A percentile compares a stretch with the other conserved stretches of the same genome.
Evolutionary conservation across 805 yeast species (phyloP).

Genomic region (Pichia eremophila): DNA sequence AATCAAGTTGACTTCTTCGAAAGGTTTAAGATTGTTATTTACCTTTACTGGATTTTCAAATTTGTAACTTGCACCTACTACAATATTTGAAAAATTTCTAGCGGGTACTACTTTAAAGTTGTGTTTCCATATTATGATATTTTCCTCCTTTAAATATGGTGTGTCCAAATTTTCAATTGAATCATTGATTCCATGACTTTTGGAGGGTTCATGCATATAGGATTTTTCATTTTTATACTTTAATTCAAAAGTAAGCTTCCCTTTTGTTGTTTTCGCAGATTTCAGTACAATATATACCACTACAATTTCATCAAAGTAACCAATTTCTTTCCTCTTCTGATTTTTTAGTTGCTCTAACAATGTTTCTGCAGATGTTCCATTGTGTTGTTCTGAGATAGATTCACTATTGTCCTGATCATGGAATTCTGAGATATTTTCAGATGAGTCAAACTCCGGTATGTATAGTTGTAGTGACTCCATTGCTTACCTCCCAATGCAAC

Average conservation of each 20-base stretch:
- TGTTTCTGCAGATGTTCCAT: no score
- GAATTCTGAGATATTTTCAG: neutral
- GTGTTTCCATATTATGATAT: conserved; percentile 12
- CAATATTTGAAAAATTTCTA: conserved; percentile 11
- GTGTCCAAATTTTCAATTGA: neutral
- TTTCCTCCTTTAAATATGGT: neutral
- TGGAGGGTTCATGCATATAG: neutral
- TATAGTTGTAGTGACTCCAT: neutral
- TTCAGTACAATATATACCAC: conserved; percentile 5
- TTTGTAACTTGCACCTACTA: conserved; percentile 13
- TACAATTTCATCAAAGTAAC: conserved; percentile 15
- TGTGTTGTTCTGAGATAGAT: neutral
- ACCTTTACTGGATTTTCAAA: conserved; percentile 2
- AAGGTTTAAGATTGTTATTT: conserved; percentile 8
- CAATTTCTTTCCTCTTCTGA: conserved; percentile 24
- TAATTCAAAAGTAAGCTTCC: conserved; percentile 1
- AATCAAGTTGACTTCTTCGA: conserved; percentile 6
- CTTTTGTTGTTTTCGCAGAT: neutral
- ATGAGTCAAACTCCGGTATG: neutral
- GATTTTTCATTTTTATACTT: neutral
- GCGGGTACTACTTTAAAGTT: conserved; percentile 14
- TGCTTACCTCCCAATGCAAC: neutral
- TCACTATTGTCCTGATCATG: neutral
- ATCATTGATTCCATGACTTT: neutral
- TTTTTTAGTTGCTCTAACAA: neutral